Percentiles rank a stretch among this genome's conserved stretches.
phyloP scores from a whole-genome alignment of 73 alveolate genomes.

The Tetrahymena thermophila region DNA sequence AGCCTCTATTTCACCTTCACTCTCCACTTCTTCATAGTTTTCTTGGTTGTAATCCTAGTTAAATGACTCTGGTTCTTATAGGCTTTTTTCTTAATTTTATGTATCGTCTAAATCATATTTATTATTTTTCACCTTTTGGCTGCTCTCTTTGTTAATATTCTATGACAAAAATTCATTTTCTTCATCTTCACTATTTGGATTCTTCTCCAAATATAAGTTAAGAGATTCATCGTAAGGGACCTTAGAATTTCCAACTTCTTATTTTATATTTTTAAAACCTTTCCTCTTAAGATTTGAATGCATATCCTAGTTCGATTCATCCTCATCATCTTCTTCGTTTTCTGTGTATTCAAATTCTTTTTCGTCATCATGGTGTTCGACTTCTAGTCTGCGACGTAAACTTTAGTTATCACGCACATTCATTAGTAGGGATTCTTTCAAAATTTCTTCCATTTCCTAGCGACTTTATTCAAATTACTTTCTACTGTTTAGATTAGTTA shows the following conservation, averaged over 20 bases:
- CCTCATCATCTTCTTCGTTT: not conserved
- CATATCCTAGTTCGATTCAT: not conserved
- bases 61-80: not conserved
- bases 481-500: not conserved
- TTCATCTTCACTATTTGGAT: constrained; percentile 19
- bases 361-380: not conserved
- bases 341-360: not conserved
- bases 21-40: not conserved
- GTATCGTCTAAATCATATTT: not conserved
- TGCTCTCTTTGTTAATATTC: not conserved
- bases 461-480: not conserved
- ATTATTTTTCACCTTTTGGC: not conserved
- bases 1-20: constrained; percentile 8
- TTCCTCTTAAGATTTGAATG: not conserved
- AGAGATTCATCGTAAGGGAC: constrained; percentile 4
- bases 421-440: not conserved
- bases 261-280: not conserved
- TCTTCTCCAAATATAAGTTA: not conserved
- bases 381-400: not conserved
- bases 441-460: not conserved
- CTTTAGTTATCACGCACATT: not conserved
- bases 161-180: not conserved
- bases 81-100: constrained; percentile 9
- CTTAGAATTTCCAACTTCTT: not conserved
- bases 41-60: not conserved